Evolutionary conservation across 768 basidiomycete species (phyloP), one percentile per base, ranked within the genome.

Genomic region (Russula dissimulans): DNA sequence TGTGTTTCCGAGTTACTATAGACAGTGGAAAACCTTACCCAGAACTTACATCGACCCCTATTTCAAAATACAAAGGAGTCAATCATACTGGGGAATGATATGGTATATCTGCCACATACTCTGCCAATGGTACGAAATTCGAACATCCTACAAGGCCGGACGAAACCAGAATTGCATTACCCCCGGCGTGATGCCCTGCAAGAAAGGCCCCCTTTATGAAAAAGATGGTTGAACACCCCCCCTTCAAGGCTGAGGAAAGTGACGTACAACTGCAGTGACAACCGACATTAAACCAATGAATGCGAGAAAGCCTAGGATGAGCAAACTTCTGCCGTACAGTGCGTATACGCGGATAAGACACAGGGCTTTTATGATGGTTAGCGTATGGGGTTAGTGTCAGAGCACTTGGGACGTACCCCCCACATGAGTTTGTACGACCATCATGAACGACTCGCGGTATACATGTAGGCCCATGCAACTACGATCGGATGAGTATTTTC

Each of bases 321-420:
- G 50, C 15, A 9, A 44, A 46, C 50, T 61, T 42, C 50, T 36
- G 31, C 44, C 60, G 18, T 47, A 61, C 11, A 61, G 36, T 4
- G 55, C 60, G 5, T 61, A 18, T 22, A 61, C 55, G 38, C 60
- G 60, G 18, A 57, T 4, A 6, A 57, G 2, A 22, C 44, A 47
- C 29, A 61, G 55, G 4, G 3, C 60, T 61, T 5, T 5, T 26
- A 26, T 26, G 22, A 22, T n/a, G 7, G 32, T n/a, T 38, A 7
- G 4, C 36, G 36, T 12, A 38, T 38, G 12, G 36, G 12, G 36
- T 8, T 12, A 38, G 12, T 29, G 36, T 18, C 36, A 38, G 36
- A 38, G 8, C 36, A 12, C 9, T 51, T 43, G 32, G 36, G 29
- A 10, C 5, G n/a, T 61, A 61, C 60, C 15, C 18, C 50, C 49